Evolutionary conservation across 495 filamentous ascomycete species (phyloP), one percentile per base, ranked within the genome.

Genomic region (Tetracladium setigerum): DNA sequence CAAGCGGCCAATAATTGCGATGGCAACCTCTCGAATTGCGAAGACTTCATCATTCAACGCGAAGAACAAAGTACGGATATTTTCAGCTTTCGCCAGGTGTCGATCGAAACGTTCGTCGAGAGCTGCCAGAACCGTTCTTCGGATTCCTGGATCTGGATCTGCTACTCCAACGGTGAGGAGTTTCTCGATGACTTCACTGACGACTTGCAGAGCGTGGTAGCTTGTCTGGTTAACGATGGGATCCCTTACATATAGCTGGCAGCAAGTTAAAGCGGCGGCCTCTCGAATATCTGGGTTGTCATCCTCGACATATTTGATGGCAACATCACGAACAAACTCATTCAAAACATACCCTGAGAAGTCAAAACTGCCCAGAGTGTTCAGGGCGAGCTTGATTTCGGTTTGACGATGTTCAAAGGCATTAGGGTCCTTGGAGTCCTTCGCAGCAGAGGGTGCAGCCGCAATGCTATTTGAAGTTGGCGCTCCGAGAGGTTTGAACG

Each of bases 161-260:
- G 90, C 89, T 24, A 97, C 85, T 41, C 89, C 91, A 18, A 97
- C 89, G 2, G 89, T 95, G 50, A 99, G 72, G 2, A 99, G 76
- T 60, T 89, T 95, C 62, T 95, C 88, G 55, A 99, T 95, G 34
- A 99, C 92, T 64, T 97, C 91, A 49, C 88, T 86, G 42, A 99
- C 92, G 24, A 97, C 91, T 62, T 95, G 88, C 12, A 96, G 86
- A 0, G 92, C 90, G 61, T 99, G 92, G 46, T 86, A 83, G 59
- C 92, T 97, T 5, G 91, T 97, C 58, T 99, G 92, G 58, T 95
- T 88, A 54, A 96, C 90, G 56, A 97, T 96, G 0, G 94, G 94
- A 61, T 99, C 92, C 49, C 85, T 79, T 9, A 96, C 86, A 58
- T 96, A 95, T 34, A 99, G 77, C 56, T 99, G 92, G 60, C 92